Conservation (phyloP, 805 yeast species). For the Candida patagonica region DNA sequence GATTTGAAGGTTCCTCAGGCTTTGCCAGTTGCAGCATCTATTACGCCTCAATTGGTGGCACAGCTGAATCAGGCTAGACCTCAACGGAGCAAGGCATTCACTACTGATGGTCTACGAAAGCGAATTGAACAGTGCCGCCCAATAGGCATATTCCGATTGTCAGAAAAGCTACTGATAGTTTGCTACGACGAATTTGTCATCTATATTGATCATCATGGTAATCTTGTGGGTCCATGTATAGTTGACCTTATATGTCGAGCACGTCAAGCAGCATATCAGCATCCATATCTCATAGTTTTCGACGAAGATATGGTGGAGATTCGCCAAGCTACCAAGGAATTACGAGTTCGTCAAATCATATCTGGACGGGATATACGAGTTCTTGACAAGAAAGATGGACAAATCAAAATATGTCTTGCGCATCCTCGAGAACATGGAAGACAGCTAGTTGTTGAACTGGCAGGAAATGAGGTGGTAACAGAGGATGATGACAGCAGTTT, state of each 20-base stretch:
- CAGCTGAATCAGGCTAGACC: slow-evolving; percentile 20
- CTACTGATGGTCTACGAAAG: slow-evolving; percentile 25
- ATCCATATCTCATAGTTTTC: slow-evolving; percentile 42
- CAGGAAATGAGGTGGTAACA: slow-evolving; percentile 23
- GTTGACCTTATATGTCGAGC: slow-evolving; percentile 33
- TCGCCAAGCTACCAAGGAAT: slow-evolving; percentile 43
- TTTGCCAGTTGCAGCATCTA: slow-evolving; percentile 37
- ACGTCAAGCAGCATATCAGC: slow-evolving; percentile 31
- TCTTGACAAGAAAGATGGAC: slow-evolving; percentile 32
- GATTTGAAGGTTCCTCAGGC: slow-evolving; percentile 48
- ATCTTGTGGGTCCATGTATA: slow-evolving; percentile 30
- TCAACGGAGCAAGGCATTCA: slow-evolving; percentile 33
- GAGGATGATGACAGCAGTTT: slow-evolving; percentile 20
- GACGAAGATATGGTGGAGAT: slow-evolving; percentile 65
- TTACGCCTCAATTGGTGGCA: slow-evolving; percentile 8
- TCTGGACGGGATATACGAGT: slow-evolving; percentile 56
- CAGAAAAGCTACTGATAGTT: slow-evolving; percentile 43
- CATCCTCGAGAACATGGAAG: slow-evolving; percentile 57
- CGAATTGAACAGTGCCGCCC: slow-evolving; percentile 38
- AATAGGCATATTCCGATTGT: slow-evolving; percentile 54
- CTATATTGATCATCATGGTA: slow-evolving; percentile 45
- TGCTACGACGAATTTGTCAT: slow-evolving; percentile 67
- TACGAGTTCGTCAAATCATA: slow-evolving; percentile 49
- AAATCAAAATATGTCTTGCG: slow-evolving; percentile 41
- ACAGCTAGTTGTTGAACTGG: slow-evolving; percentile 44